These are phyloP conservation scores for Parmelia sp. DNA, from an alignment of 495 filamentous ascomycete genomes.

Conservation along the genomic window DNA sequence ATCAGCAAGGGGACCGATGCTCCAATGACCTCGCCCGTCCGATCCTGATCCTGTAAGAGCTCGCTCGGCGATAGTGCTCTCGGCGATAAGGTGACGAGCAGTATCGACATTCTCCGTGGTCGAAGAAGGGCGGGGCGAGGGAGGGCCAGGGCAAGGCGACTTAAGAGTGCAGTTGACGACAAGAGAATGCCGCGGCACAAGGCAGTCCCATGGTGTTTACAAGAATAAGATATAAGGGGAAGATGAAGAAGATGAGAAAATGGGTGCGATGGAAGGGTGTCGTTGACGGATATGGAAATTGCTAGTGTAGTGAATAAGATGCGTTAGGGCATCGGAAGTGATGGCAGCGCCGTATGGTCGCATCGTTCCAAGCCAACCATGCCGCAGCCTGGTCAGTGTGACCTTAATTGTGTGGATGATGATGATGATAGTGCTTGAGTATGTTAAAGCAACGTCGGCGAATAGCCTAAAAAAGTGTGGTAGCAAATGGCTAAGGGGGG, in stretches of 20 bases:
- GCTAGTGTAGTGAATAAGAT: background rate
- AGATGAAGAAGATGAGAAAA: background rate
- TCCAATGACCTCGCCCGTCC: conserved; percentile 12
- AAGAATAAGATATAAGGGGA: background rate
- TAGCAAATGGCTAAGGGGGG: too few relatives aligned
- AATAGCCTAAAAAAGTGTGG: too few relatives aligned
- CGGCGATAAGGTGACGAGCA: background rate
- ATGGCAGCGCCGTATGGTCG: too few relatives aligned
- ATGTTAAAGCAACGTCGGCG: too few relatives aligned
- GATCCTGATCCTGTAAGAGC: conserved; percentile 1
- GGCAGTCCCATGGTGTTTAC: background rate
- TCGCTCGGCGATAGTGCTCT: background rate
- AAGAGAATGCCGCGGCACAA: background rate
- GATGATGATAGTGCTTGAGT: background rate
- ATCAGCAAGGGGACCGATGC: conserved; percentile 18
- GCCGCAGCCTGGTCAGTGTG: too few relatives aligned
- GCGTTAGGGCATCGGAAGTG: background rate
- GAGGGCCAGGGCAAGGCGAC: background rate
- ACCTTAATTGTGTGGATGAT: too few relatives aligned
- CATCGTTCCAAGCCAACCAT: too few relatives aligned
- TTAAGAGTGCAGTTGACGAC: background rate
- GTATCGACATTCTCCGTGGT: background rate
- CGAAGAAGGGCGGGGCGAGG: background rate
- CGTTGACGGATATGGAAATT: background rate
- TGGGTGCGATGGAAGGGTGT: too few relatives aligned